These are phyloP conservation scores for Aspergillus sp. DNA, from an alignment of 2,329 filamentous ascomycete genomes.

Conservation along the genomic window DNA sequence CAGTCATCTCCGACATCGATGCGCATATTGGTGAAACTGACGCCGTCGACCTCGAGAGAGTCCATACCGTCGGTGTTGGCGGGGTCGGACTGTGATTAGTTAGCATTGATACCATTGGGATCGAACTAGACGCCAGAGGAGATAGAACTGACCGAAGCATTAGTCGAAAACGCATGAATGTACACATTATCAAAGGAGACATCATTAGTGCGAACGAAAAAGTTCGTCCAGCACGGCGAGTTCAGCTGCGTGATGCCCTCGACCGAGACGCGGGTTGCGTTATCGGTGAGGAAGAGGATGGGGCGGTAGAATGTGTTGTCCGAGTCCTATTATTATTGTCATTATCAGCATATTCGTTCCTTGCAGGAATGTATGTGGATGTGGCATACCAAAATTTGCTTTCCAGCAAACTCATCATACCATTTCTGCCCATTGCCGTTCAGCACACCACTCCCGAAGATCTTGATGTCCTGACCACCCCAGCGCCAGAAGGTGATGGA, in stretches of 20 bases:
- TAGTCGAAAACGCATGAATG: conserved; percentile 57
- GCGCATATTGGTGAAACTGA: conserved; percentile 54
- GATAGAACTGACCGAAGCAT: conserved; percentile 35
- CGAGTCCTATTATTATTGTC: conserved; percentile 42
- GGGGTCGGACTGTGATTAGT: conserved; percentile 43
- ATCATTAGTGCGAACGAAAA: conserved; percentile 60
- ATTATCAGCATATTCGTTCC: too few relatives aligned
- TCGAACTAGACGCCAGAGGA: background rate
- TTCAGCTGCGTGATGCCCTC: conserved; percentile 62
- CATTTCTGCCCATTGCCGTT: conserved; percentile 59
- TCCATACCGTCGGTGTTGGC: conserved; percentile 68
- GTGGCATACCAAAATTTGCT: conserved; percentile 36
- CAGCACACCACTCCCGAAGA: conserved; percentile 59
- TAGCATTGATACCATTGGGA: background rate
- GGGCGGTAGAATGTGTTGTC: conserved; percentile 60
- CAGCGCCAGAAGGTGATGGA: conserved; percentile 66
- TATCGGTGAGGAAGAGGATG: conserved; percentile 63
- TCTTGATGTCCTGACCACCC: conserved; percentile 63
- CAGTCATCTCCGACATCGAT: conserved; percentile 63
- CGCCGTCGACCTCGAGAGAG: conserved; percentile 58
- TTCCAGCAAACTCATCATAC: conserved; percentile 53
- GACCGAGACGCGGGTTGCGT: conserved; percentile 60
- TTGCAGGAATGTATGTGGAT: too few relatives aligned
- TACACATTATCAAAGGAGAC: conserved; percentile 57
- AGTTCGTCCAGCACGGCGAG: conserved; percentile 66